Base-by-base conservation (phyloP, 148 eudicot species). In the Rhododendron vialii region DNA sequence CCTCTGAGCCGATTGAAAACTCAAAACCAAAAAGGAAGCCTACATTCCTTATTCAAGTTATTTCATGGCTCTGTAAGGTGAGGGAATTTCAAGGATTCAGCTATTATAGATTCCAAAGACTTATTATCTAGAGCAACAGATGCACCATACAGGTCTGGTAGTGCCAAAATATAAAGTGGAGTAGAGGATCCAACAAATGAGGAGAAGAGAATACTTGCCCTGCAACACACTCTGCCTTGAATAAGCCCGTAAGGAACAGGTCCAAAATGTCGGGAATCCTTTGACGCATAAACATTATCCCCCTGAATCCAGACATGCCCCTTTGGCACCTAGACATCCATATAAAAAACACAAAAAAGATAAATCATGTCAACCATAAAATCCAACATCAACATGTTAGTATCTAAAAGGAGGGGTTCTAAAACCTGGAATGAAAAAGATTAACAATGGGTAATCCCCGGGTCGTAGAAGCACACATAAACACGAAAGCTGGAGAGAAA, bases 301-400 rank as follows among this genome's bases (percentile, higher is more conserved):
- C 98, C 98, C 83, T 95, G 98, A 87, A 96, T 89, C 98, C 98
- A 96, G 78, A 94, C 94, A 92, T 95, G 98, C 67, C 98, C 98
- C 87, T 94, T 93, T 15, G 98, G 98, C 61, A 96, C 96, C 98
- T 96, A 87, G 59, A 84, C 12, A 69, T 79, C 57, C 48, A 85
- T 61, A 84, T 3, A 10, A 12, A 73, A 48, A 50, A 73, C 28
- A 33, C n/a, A 75, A 53, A 82, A 35, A 50, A 26, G 9, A 76
- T 33, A 13, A 2, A 36, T 65, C 51, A 67, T 26, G 28, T 67
- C 74, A 69, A 73, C 30, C 24, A 69, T 43, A 15, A 12, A 11
- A 67, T 28, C 15, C 14, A 69, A 65, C 26, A 35, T 45, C 3
- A 43, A 83, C 7, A 65, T 45, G 13, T 5, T 20, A 59, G 22